Percentiles rank a stretch among this genome's conserved stretches.
phyloP scores from a whole-genome alignment of 257 asterid genomes.

The Solanum chiquidenum region DNA sequence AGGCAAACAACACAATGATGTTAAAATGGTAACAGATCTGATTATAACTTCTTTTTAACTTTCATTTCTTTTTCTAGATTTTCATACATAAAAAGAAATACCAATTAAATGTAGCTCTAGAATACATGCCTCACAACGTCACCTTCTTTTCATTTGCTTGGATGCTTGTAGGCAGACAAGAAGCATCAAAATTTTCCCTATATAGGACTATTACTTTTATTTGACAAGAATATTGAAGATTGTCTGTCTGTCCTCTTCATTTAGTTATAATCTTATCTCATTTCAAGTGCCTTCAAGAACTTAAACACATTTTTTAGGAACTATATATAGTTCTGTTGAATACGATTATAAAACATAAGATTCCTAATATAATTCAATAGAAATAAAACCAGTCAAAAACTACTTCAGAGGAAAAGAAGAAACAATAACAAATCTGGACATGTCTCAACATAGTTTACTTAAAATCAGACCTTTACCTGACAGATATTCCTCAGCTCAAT shows the following conservation, averaged over 20 bases:
- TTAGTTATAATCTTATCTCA: not conserved
- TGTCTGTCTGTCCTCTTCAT: not conserved
- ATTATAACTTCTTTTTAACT: not conserved
- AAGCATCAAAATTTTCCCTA: not conserved
- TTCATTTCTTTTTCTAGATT: not conserved
- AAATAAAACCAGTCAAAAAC: not conserved
- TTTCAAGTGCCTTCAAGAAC: not conserved
- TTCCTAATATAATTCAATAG: not conserved
- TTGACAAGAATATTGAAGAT: not conserved
- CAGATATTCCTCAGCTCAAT: not conserved
- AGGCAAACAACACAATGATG: not conserved
- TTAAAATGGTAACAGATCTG: not conserved
- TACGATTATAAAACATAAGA: not conserved
- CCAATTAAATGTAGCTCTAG: not conserved
- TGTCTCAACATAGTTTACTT: not conserved
- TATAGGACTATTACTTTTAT: not conserved
- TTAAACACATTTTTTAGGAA: not conserved
- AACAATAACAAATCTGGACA: not conserved
- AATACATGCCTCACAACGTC: not conserved
- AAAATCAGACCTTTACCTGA: not conserved
- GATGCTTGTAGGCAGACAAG: not conserved
- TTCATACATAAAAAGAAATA: not conserved
- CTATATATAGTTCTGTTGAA: not conserved
- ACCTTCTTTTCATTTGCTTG: not conserved
- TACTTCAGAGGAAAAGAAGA: not conserved